phyloP scores from a whole-genome alignment of 75 land plant species.

The Sequoiadendron giganteum region DNA sequence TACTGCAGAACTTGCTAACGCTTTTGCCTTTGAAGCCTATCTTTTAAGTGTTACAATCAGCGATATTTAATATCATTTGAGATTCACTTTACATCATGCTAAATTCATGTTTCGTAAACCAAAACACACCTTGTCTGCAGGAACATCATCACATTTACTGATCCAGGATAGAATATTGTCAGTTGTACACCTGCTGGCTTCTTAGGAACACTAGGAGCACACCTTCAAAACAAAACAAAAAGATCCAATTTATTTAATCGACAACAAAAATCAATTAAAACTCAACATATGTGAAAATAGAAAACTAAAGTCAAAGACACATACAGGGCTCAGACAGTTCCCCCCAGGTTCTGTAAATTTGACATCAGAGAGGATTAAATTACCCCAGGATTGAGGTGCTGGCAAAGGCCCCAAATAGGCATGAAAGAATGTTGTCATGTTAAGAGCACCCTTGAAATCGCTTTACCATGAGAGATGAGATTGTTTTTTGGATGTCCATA shows the following conservation, averaged over 20 bases:
- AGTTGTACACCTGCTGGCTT: constrained; percentile 39
- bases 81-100: background rate
- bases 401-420: constrained; percentile 18
- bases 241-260: constrained; percentile 14
- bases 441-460: constrained; percentile 24
- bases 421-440: constrained; percentile 12
- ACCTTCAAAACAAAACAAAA: constrained; percentile 24
- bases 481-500: constrained; percentile 18
- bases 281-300: background rate
- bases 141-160: constrained; percentile 58
- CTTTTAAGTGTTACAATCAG: background rate
- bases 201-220: constrained; percentile 14
- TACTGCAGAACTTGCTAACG: background rate
- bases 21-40: background rate
- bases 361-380: background rate
- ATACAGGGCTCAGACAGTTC: background rate
- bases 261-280: constrained; percentile 4
- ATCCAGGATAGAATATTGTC: constrained; percentile 73
- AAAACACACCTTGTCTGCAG: constrained; percentile 60
- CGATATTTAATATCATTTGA: background rate
- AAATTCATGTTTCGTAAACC: background rate
- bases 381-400: constrained; percentile 1
- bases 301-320: background rate
- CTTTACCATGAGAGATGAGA: constrained; percentile 17
- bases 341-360: background rate